Conservation (phyloP, 2,329 filamentous ascomycete species). For the Coniochaeta pulveracea region DNA sequence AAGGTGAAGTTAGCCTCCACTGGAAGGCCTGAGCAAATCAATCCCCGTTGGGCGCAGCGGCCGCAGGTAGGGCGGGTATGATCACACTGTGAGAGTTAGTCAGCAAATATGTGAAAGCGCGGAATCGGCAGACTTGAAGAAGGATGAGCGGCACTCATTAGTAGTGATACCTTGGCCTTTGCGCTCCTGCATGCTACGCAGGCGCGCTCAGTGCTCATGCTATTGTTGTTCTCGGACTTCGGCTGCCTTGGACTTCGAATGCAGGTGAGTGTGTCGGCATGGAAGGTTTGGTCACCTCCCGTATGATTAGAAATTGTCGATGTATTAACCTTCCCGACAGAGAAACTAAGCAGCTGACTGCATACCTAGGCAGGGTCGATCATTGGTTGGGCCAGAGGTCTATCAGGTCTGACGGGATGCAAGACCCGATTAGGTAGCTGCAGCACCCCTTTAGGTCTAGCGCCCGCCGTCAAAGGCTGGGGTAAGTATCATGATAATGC, state of each 20-base stretch:
- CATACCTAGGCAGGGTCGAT: too few relatives aligned
- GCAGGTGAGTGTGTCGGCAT: neutral
- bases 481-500: neutral
- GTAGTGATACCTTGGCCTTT: conserved; percentile 4
- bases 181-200: conserved; percentile 1
- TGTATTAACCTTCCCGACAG: too few relatives aligned
- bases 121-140: too few relatives aligned
- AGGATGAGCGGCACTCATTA: neutral
- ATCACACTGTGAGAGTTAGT: conserved; percentile 2
- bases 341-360: too few relatives aligned
- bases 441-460: neutral
- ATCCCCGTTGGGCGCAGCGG: neutral
- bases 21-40: conserved; percentile 3
- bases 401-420: too few relatives aligned
- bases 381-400: too few relatives aligned
- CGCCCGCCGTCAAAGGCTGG: neutral
- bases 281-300: too few relatives aligned
- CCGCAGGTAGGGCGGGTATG: neutral
- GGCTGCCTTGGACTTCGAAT: too few relatives aligned
- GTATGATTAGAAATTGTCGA: too few relatives aligned
- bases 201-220: conserved; percentile 3
- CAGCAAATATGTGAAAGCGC: neutral
- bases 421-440: neutral
- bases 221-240: too few relatives aligned
- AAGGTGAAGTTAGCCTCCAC: neutral